phyloP scores from a whole-genome alignment of 2,329 filamentous ascomycete species.

The Zymoseptoria brevis region DNA sequence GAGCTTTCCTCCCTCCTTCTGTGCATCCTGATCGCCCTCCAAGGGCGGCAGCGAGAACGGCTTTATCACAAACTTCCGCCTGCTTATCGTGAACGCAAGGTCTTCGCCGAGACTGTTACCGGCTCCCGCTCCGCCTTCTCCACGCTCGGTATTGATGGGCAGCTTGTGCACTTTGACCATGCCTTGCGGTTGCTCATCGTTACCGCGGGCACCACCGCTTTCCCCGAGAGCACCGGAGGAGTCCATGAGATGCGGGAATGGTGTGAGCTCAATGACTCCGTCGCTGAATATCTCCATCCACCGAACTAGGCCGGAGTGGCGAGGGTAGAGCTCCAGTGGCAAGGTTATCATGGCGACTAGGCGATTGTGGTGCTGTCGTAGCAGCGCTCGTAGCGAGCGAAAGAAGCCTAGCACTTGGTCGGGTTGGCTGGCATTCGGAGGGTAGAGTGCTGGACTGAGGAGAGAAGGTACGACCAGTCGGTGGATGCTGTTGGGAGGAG shows the following conservation, averaged over 20 bases:
- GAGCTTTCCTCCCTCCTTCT: slow-evolving; percentile 43
- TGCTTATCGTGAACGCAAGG: slow-evolving; percentile 81
- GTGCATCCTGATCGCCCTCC: slow-evolving; percentile 62
- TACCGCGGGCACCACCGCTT: slow-evolving; percentile 44
- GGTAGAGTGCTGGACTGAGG: slow-evolving; percentile 78
- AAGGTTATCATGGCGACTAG: slow-evolving; percentile 68
- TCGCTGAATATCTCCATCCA: slow-evolving; percentile 84
- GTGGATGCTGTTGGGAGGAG: slow-evolving; percentile 58
- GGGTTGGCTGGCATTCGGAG: slow-evolving; percentile 60
- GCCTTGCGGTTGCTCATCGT: slow-evolving; percentile 74
- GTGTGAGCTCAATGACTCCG: slow-evolving; percentile 76
- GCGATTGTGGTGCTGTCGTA: slow-evolving; percentile 58
- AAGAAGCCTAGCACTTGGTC: slow-evolving; percentile 70
- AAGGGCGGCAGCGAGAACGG: slow-evolving; percentile 84
- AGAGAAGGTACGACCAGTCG: slow-evolving; percentile 77
- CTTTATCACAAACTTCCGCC: slow-evolving; percentile 74
- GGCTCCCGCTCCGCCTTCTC: slow-evolving; percentile 64
- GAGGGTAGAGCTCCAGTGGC: slow-evolving; percentile 71
- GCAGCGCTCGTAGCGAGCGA: slow-evolving; percentile 65
- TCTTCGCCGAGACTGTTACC: slow-evolving; percentile 64
- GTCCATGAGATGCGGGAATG: slow-evolving; percentile 55
- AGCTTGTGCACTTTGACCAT: slow-evolving; percentile 75
- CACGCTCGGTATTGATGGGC: slow-evolving; percentile 79
- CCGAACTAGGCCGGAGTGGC: slow-evolving; percentile 64
- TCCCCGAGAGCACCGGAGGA: slow-evolving; percentile 39